Base-by-base conservation (phyloP, 768 basidiomycete species). In the Mycena polygramma region DNA sequence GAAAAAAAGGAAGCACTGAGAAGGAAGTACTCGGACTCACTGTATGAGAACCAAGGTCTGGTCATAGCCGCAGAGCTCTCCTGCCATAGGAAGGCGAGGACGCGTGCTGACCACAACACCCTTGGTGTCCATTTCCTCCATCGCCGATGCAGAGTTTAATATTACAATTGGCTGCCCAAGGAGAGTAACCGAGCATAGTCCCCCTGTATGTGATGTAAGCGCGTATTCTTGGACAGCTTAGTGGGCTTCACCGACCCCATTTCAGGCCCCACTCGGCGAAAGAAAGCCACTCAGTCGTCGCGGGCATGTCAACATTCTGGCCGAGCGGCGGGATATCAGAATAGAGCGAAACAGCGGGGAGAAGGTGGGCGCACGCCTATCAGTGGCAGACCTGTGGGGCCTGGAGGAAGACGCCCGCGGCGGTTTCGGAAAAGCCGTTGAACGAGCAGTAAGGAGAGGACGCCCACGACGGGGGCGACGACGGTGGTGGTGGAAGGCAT, bases 241-340 rank as follows among this genome's bases (percentile, higher is more conserved):
- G 30, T 64, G 59, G 36, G 13, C 7, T 30, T 24, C 10, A 74
- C 82, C 1, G 54, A 85, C 89, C 88, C 71, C 84, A 90, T 78
- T 84, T 84, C n/a, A 79, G 78, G 4, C 87, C 85, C 85, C 89
- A 85, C 51, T 88, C 82, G 7, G 87, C 78, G 69, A 83, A 88
- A 1, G 81, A 84, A 26, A 86, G 71, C 87, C 88, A 89, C 39
- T 83, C 83, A 49, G 83, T 80, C 35, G 78, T 71, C 0, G 76
- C 70, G 0, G 88, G 85, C 81, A 89, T 83, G 61, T 86, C 82
- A 15, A 86, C 77, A 79, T 87, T 90, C 86, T 88, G 53, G 11
- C 26, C 14, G 46, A 43, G 36, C 26, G 43, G 19, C 39, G 14
- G 49, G 36, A 39, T 35, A 61, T 55, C 51, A 69, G 58, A 41